Base-by-base conservation (phyloP, 1,139 yeast genomes). In the Lodderomyces margitis region DNA sequence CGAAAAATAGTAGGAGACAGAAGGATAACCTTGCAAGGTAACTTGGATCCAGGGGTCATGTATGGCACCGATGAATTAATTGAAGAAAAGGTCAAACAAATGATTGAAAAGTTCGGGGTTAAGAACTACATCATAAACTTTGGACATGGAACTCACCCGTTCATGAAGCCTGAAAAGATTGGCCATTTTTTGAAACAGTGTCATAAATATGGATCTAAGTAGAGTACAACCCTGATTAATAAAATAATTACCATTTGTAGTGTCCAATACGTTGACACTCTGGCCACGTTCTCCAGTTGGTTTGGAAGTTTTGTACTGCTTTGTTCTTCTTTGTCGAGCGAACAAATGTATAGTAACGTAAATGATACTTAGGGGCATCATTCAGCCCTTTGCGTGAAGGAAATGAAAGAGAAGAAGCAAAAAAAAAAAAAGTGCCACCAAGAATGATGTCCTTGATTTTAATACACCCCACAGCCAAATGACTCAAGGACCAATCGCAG, bases 81-180 rank as follows among this genome's bases (percentile, higher is more conserved):
- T 52, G 72, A 92, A 20, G 64, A 74, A 46, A 89, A 89, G 65
- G 96, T 87, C 20, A 87, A 87, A 64, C 75, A 74, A 49, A 92
- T 92, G 98, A 83, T 92, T 49, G 64, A 74, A 48, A 95, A 92
- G 6, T 92, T 92, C 58, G 97, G 97, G 21, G 89, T 88, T 61
- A 82, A 87, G 58, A 79, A 83, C 57, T 92, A 92, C 65, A 91
- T 92, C 50, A 83, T 91, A 52, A 92, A 92, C 67, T 85, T 92
- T 60, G 98, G 98, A 37, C 98, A 92, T 57, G 98, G 98, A 21
- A 92, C 98, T 24, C 97, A 89, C 61, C 98, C 98, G 19, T 87
- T 87, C 64, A 87, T 92, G 95, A 85, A 87, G 51, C 96, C 98
- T 8, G 96, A 86, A 50, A 85, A 84, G 61, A 77, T 92, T 45